phyloP scores from a whole-genome alignment of 306 rosid species.

The Datisca glomerata region DNA sequence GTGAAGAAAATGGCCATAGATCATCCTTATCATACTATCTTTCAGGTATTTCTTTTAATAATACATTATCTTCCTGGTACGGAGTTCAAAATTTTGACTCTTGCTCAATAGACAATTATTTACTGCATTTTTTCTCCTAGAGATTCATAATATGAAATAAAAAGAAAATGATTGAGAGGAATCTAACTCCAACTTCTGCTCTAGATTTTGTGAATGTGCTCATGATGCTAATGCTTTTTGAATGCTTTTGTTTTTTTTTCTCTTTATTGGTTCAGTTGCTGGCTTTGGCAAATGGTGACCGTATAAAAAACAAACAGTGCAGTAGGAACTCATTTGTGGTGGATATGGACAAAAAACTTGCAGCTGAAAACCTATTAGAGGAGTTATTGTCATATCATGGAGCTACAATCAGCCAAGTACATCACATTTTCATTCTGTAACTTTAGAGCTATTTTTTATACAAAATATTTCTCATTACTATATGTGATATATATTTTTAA shows the following conservation, averaged over 20 bases:
- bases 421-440: too few relatives aligned
- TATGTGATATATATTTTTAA: not conserved
- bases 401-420: conserved; percentile 58
- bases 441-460: not conserved
- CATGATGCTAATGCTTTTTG: not conserved
- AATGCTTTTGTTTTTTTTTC: conserved; percentile 3
- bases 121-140: too few relatives aligned
- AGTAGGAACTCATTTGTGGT: conserved; percentile 85
- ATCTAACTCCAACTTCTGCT: not conserved
- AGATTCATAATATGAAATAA: too few relatives aligned
- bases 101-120: not conserved
- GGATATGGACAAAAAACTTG: conserved; percentile 86
- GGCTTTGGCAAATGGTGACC: conserved; percentile 82
- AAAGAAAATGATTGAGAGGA: not conserved
- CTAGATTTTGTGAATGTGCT: not conserved
- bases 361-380: conserved; percentile 69
- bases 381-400: conserved; percentile 74
- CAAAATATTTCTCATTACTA: not conserved
- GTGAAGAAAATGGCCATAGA: conserved; percentile 93
- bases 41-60: too few relatives aligned
- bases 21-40: conserved; percentile 91
- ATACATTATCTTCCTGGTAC: conserved; percentile 86
- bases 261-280: conserved; percentile 75
- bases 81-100: conserved; percentile 4
- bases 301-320: conserved; percentile 80